Evolutionary conservation across 306 rosid genomes (phyloP).

Genomic region (Glycyrrhiza uralensis): DNA sequence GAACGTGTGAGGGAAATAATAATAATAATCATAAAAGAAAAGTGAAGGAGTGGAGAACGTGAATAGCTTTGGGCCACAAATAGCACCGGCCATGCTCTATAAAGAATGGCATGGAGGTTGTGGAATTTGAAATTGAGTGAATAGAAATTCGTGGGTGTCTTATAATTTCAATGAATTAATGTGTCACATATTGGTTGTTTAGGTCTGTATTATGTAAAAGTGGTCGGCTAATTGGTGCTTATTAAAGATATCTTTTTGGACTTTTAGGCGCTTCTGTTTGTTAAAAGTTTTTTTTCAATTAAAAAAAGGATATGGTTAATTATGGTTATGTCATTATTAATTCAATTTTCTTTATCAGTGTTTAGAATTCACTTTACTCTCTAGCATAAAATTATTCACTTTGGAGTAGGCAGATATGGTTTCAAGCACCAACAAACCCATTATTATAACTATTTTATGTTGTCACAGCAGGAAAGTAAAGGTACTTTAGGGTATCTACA

Average conservation of each 20-base stretch:
- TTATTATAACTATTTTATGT: not conserved
- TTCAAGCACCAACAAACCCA: not conserved
- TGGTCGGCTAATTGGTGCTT: conserved; percentile 27
- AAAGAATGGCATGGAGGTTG: not conserved
- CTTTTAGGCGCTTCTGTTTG: conserved; percentile 15
- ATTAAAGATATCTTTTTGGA: conserved; percentile 18
- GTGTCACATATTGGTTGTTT: conserved; percentile 17
- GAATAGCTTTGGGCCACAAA: conserved; percentile 47
- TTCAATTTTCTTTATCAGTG: no score
- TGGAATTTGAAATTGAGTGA: conserved; percentile 25
- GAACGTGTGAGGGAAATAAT: conserved; percentile 37
- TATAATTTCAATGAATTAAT: not conserved
- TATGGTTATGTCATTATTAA: not conserved
- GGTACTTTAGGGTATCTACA: not conserved
- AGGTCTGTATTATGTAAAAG: conserved; percentile 2
- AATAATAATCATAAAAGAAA: conserved; percentile 37
- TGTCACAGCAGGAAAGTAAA: not conserved
- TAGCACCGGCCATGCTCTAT: conserved; percentile 45
- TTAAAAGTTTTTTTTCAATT: not conserved
- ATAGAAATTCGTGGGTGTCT: conserved; percentile 1
- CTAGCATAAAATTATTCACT: no score
- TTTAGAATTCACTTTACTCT: no score
- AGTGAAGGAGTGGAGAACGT: conserved; percentile 34
- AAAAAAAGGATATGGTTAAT: not conserved
- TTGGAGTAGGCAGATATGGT: no score